Percentiles rank a stretch among this genome's conserved stretches.
Evolutionary conservation across 208 protist genomes (phyloP).

Genomic region (Acanthamoeba castellanii): DNA sequence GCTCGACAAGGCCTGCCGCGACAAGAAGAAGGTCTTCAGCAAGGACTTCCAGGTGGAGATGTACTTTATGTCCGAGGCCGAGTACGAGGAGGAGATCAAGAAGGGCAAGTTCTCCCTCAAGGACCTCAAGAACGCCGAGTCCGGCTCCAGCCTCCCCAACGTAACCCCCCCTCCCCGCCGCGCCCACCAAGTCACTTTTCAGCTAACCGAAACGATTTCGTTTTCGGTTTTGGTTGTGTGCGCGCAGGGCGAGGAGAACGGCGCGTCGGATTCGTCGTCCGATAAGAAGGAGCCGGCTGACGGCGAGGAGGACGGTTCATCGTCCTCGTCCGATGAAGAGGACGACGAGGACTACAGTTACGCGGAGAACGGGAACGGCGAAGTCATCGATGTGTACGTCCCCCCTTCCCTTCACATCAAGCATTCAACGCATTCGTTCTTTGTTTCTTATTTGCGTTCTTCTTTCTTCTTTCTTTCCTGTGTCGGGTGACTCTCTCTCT

Average conservation of each 20-base stretch:
- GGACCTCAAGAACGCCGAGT: background rate
- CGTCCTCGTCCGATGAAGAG: background rate
- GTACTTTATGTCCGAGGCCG: conserved; percentile 57
- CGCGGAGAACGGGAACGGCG: background rate
- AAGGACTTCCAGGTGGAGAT: conserved; percentile 63
- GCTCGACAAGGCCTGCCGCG: conserved; percentile 60
- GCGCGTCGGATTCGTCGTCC: background rate
- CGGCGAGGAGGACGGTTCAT: background rate
- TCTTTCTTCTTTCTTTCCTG: background rate
- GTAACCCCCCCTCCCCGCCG: background rate
- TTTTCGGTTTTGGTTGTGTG: no score
- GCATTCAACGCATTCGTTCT: no score
- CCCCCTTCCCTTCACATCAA: background rate
- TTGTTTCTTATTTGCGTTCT: no score
- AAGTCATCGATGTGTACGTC: conserved; percentile 26
- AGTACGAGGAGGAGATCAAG: conserved; percentile 36
- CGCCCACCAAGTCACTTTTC: background rate
- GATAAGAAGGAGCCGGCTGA: background rate
- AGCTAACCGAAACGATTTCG: no score
- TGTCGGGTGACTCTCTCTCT: background rate
- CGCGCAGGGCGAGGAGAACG: background rate
- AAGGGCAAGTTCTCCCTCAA: conserved; percentile 54
- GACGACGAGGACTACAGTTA: conserved; percentile 12
- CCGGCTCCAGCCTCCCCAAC: background rate
- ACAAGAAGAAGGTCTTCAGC: conserved; percentile 38